Base-by-base conservation (phyloP, 768 basidiomycete species). In the Serpula lacrymans region DNA sequence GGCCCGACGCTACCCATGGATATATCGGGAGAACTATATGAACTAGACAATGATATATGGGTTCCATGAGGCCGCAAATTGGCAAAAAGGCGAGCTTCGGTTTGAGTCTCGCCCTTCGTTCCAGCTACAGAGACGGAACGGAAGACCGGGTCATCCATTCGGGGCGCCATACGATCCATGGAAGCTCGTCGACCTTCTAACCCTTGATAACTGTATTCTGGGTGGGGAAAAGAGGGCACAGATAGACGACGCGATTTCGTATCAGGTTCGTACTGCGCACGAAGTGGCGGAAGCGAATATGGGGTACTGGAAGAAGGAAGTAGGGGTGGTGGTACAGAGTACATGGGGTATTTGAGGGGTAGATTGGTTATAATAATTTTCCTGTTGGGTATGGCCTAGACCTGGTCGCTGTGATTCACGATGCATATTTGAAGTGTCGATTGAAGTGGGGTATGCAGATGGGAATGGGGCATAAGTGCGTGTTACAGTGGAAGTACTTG, bases 401-500 rank as follows among this genome's bases (percentile, higher is more conserved):
- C 49, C 49, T 1, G 45, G 8, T 27, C 51, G 53, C 31, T 47
- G 56, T 37, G 45, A 37, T 13, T 64, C 60, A 17, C 23, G 26
- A 2, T 3, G 44, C 11, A 34, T 59, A 52, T 7, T 42, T 23
- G 23, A 54, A 38, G 43, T 41, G 51, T 16, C 27, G 60, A 14
- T 28, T 63, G 63, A 5, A 38, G 10, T 29, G 5, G 57, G 42
- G 41, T 67, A 65, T 18, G 62, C 46, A 13, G 25, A 24, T 47
- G 69, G 65, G 51, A 71, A 70, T n/a, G 69, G 52, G 16, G 69
- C 68, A 28, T 68, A 71, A 37, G 67, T 65, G 35, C 67, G 60
- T n/a, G 62, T 50, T 9, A 62, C 57, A 16, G 58, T 58, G 13
- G 64, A 48, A 17, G 24, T 39, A 14, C 63, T 48, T 17, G 59